A percentile compares a stretch with the other conserved stretches of the same genome.
These are phyloP conservation scores for Heterobasidion irregulare DNA, from an alignment of 1,284 basidiomycete genomes.

Conservation along the genomic window DNA sequence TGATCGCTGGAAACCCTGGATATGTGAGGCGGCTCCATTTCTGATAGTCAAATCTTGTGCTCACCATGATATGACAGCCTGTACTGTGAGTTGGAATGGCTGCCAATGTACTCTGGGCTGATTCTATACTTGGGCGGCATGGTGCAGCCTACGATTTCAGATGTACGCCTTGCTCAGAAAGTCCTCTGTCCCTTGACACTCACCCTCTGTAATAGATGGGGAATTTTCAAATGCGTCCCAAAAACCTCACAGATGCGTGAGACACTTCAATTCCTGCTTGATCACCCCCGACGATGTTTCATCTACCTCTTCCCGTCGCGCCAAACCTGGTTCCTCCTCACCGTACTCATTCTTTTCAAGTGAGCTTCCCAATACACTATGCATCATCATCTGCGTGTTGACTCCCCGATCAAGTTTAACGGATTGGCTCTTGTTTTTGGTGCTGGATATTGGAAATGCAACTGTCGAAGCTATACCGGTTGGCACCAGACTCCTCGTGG, in stretches of 20 bases:
- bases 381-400: neutral
- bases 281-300: conserved; percentile 91
- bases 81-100: conserved; percentile 9
- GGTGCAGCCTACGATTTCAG: conserved; percentile 17
- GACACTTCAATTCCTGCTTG: conserved; percentile 83
- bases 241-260: conserved; percentile 55
- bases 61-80: conserved; percentile 3
- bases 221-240: conserved; percentile 55
- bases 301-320: conserved; percentile 90
- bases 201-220: conserved; percentile 47
- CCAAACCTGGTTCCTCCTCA: conserved; percentile 87
- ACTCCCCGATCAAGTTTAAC: conserved; percentile 21
- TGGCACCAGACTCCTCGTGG: conserved; percentile 58
- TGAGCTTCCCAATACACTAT: conserved; percentile 17
- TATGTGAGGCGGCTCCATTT: conserved; percentile 28
- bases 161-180: conserved; percentile 12
- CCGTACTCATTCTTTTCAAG: conserved; percentile 61
- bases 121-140: no score
- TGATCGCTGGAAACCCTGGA: conserved; percentile 61
- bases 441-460: conserved; percentile 82
- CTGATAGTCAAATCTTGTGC: neutral
- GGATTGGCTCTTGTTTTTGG: conserved; percentile 83
- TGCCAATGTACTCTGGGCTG: neutral
- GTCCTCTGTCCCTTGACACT: neutral
- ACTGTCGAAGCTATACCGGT: conserved; percentile 65